Base-by-base conservation (phyloP, 2,329 filamentous ascomycete species). In the Phialophora chinensis region DNA sequence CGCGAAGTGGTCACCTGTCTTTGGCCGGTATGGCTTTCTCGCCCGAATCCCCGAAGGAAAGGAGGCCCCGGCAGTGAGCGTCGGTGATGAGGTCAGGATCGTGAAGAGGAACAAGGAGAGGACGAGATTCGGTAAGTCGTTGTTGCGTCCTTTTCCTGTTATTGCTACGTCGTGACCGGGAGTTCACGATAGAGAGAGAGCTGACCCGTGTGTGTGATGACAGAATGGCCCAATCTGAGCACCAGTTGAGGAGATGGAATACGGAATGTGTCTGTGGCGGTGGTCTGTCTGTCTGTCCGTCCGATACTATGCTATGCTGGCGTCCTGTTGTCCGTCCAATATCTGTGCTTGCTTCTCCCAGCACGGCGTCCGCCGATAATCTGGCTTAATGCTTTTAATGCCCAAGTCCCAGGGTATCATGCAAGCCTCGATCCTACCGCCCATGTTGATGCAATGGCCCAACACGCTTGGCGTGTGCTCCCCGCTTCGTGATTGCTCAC, bases 11-110 rank as follows among this genome's bases (percentile, higher is more conserved):
- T 86, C 84, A 66, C 90, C 90, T 12, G 82, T 91, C 8, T 93
- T 93, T 81, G 90, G 90, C 10, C 82, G 90, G 53, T 92, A 92
- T 77, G 88, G 84, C 0, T 92, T 91, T 74, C 76, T 90, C 50
- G 77, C 76, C 27, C 67, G 60, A 53, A 63, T 68, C 10, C 62
- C 65, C 5, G 72, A 71, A 20, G 74, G 72, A 23, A 77, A 75
- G 11, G 74, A 74, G 35, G 76, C 75, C 17, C 73, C 76, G n/a
- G 71, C 73, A 55, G 77, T 90, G 57, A 76, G 75, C 1, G 81
- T 89, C 42, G 87, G 87, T 1, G 84, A 90, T 75, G 78, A 83
- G 54, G 82, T 89, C 66, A 72, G 75, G 31, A 84, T 90, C 54
- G 81, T 80, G 8, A 81, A 78, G 71, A 79, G 81, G 56, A 83